A percentile compares a stretch with the other conserved stretches of the same genome.
Conservation (phyloP, 2,329 filamentous ascomycete species). For the Ophiognomonia clavigignenti-juglandacearum region DNA sequence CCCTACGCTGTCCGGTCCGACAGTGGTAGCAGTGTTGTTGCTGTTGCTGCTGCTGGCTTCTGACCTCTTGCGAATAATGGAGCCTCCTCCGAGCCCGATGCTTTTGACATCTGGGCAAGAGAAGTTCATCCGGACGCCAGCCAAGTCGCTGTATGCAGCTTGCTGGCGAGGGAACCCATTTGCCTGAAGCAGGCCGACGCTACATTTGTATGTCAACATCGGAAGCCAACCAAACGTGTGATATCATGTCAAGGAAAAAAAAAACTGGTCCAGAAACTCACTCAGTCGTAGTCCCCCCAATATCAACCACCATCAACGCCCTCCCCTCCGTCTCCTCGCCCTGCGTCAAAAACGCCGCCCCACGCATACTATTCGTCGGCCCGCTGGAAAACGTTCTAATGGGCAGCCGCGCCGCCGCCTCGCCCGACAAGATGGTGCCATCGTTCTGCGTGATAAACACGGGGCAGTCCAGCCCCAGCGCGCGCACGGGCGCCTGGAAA, state of each 20-base stretch:
- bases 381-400: constrained; percentile 60
- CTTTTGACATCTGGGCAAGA: constrained; percentile 53
- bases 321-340: constrained; percentile 27
- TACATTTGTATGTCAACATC: too few relatives aligned
- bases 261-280: too few relatives aligned
- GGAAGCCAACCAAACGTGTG: too few relatives aligned
- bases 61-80: constrained; percentile 29
- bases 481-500: constrained; percentile 47
- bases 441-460: constrained; percentile 62
- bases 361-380: constrained; percentile 59
- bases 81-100: constrained; percentile 50
- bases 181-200: constrained; percentile 53
- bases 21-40: too few relatives aligned
- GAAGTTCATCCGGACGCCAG: constrained; percentile 59
- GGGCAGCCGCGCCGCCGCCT: constrained; percentile 49
- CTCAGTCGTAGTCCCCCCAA: constrained; percentile 65
- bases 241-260: too few relatives aligned
- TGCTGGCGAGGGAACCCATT: constrained; percentile 61
- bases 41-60: constrained; percentile 20
- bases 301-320: constrained; percentile 56
- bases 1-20: constrained; percentile 48
- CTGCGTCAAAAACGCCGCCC: constrained; percentile 54
- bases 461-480: constrained; percentile 45
- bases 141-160: constrained; percentile 57
- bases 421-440: constrained; percentile 52